Base-by-base conservation (phyloP, 2,329 filamentous ascomycete species). In the Cadophora malorum region DNA sequence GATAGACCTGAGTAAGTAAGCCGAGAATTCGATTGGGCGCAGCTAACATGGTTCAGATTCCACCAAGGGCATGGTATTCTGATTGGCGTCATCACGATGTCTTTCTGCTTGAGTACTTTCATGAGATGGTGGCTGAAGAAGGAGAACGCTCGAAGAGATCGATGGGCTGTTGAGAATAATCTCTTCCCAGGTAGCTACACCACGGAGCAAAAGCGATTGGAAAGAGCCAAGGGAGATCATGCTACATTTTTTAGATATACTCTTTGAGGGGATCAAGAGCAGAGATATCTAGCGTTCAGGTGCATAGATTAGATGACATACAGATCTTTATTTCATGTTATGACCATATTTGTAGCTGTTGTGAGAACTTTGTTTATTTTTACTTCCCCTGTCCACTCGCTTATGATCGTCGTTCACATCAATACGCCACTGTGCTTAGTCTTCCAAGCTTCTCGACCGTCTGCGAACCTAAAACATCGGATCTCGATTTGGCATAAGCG, bases 1-100 rank as follows among this genome's bases (percentile, higher is more conserved):
- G 79, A 85, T 59, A 49, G 55, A 19, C 72, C 72, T 4, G 63
- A 71, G 72, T 74, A 68, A 35, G 60, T 52, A 1, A 5, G 14
- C n/a, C n/a, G 70, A 35, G 16, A 5, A 14, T 14, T 21, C 2
- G 9, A 41, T 12, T 19, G 19, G 35, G 14, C 4, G 8, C 16
- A 10, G 23, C 41, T 41, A 47, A 61, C 33, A 33, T 19, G 21
- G 12, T n/a, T 16, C 28, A 67, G 66, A n/a, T 68, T 68, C 58
- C 61, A 65, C n/a, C 63, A 63, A 14, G 63, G 66, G 19, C 58
- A 68, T 23, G 63, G 55, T 9, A 68, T 59, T 16, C 58, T 65
- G 35, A 63, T 63, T 14, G 61, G 56, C 38, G 62, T 59, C 16
- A 59, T 68, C 38, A 47, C 63, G 8, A 68, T 68, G 66, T 63